These are phyloP conservation scores for Oxyria digyna DNA, from an alignment of 148 eudicot species.

Conservation along the genomic window DNA sequence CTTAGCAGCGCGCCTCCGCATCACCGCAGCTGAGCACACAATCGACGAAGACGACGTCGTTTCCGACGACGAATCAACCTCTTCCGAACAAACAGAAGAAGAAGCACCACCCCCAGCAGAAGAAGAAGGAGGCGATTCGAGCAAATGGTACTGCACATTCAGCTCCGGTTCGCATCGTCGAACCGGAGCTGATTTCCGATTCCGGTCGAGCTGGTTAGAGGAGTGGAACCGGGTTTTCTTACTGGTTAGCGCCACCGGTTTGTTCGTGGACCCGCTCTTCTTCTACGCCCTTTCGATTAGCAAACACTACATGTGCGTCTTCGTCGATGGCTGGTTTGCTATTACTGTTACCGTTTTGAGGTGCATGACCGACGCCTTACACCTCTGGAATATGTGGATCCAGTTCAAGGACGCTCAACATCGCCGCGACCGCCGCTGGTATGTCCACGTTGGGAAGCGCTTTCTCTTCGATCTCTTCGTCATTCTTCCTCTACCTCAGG, in stretches of 20 bases:
- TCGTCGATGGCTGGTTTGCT: constrained; percentile 91
- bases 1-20: background rate
- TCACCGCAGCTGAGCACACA: background rate
- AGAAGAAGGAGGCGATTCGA: background rate
- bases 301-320: constrained; percentile 57
- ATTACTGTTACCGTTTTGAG: constrained; percentile 58
- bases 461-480: constrained; percentile 76
- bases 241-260: constrained; percentile 54
- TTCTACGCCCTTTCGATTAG: constrained; percentile 77
- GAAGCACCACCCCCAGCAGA: background rate
- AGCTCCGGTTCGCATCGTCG: background rate
- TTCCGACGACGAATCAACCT: background rate
- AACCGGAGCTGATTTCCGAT: background rate
- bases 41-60: background rate
- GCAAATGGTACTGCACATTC: background rate
- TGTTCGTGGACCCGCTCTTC: constrained; percentile 83
- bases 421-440: background rate
- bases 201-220: constrained; percentile 31
- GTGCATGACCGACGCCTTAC: constrained; percentile 70
- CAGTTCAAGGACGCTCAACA: constrained; percentile 28
- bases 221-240: constrained; percentile 86
- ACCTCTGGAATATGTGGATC: constrained; percentile 81
- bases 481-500: constrained; percentile 90
- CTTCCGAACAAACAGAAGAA: background rate
- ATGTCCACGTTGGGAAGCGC: background rate